Evolutionary conservation across 805 yeast genomes (phyloP).

Genomic region (Zygoascus biomembranicola): DNA sequence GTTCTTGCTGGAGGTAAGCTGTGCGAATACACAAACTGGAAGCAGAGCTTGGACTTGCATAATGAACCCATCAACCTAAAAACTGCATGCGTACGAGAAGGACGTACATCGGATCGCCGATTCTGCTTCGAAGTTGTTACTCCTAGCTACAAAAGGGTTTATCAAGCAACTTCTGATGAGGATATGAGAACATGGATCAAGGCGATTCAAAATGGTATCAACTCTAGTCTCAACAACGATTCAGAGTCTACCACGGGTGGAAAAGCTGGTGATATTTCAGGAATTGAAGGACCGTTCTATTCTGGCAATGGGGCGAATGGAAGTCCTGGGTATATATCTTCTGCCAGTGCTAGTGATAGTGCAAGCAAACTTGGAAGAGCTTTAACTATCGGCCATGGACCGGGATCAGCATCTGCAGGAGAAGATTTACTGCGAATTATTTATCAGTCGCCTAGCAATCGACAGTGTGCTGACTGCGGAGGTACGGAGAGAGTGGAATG

Average conservation of each 20-base stretch:
- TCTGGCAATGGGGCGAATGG: background rate
- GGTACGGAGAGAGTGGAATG: constrained; percentile 62
- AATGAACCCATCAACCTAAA: constrained; percentile 64
- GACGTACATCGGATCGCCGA: constrained; percentile 33
- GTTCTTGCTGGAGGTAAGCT: constrained; percentile 61
- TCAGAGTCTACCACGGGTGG: background rate
- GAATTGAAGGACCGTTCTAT: constrained; percentile 1
- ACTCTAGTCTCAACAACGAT: constrained; percentile 9
- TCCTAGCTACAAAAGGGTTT: constrained; percentile 59
- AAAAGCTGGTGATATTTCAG: background rate
- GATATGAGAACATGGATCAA: constrained; percentile 66
- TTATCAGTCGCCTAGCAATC: constrained; percentile 41
- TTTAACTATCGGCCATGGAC: background rate
- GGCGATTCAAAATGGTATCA: constrained; percentile 48
- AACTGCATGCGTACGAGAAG: constrained; percentile 50
- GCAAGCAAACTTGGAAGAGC: background rate
- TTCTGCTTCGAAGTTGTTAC: constrained; percentile 73
- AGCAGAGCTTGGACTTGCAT: constrained; percentile 53
- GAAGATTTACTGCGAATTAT: constrained; percentile 12
- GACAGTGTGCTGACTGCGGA: constrained; percentile 74
- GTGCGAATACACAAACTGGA: constrained; percentile 72
- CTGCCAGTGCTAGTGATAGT: background rate
- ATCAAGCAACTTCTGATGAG: constrained; percentile 62
- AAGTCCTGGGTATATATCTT: background rate
- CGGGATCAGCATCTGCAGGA: background rate